Evolutionary conservation across 2,329 filamentous ascomycete genomes (phyloP).

Genomic region (Elsinoe arachidis): DNA sequence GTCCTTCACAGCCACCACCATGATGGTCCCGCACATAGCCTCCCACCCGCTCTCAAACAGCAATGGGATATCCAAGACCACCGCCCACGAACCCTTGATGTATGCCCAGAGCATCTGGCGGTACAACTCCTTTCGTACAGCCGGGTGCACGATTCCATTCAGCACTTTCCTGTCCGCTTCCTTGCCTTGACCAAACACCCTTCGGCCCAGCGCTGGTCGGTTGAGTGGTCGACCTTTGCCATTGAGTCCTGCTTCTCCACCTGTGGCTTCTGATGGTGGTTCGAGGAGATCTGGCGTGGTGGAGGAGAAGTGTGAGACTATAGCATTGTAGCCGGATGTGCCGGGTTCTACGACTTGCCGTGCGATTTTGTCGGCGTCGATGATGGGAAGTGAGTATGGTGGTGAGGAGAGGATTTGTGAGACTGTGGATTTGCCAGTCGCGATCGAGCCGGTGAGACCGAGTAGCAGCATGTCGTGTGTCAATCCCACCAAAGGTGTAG

Average conservation of each 20-base stretch:
- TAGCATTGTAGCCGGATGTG: slow-evolving; percentile 70
- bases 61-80: slow-evolving; percentile 84
- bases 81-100: slow-evolving; percentile 69
- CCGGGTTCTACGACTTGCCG: slow-evolving; percentile 92
- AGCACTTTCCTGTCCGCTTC: slow-evolving; percentile 68
- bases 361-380: slow-evolving; percentile 89
- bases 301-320: slow-evolving; percentile 70
- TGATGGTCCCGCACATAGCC: slow-evolving; percentile 69
- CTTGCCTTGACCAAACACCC: slow-evolving; percentile 75
- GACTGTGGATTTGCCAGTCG: slow-evolving; percentile 95
- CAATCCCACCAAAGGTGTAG: not conserved
- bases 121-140: slow-evolving; percentile 76
- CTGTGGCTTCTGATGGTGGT: slow-evolving; percentile 39
- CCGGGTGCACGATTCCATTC: slow-evolving; percentile 88
- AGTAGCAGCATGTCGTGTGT: slow-evolving; percentile 73
- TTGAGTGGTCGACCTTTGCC: slow-evolving; percentile 70
- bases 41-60: slow-evolving; percentile 87
- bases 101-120: slow-evolving; percentile 64
- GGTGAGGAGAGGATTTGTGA: slow-evolving; percentile 69
- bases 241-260: slow-evolving; percentile 43
- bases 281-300: slow-evolving; percentile 80
- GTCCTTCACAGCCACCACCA: slow-evolving; percentile 80
- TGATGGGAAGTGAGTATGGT: slow-evolving; percentile 78
- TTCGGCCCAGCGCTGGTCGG: slow-evolving; percentile 69
- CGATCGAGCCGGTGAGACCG: slow-evolving; percentile 92